Evolutionary conservation across 2,329 filamentous ascomycete genomes (phyloP).

Genomic region (Pseudocercospora pini-densiflorae): DNA sequence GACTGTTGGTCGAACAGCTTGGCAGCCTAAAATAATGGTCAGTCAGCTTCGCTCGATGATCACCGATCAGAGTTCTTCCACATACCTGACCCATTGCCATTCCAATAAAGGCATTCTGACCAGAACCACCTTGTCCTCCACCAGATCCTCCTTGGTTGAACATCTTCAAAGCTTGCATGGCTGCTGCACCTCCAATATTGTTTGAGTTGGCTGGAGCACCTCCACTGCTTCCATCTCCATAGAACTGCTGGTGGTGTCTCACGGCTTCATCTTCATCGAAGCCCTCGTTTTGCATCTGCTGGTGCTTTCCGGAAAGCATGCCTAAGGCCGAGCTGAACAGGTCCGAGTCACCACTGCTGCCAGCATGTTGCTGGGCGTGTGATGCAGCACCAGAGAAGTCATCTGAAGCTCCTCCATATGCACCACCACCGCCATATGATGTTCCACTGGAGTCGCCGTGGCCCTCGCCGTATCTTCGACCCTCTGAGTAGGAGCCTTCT

Average conservation of each 20-base stretch:
- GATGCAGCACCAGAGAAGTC: slow-evolving; percentile 60
- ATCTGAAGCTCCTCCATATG: slow-evolving; percentile 47
- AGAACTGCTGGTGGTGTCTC: slow-evolving; percentile 75
- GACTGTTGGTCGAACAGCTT: slow-evolving; percentile 71
- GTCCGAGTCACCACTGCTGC: slow-evolving; percentile 52
- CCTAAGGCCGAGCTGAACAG: slow-evolving; percentile 63
- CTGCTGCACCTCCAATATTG: slow-evolving; percentile 69
- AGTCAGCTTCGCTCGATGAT: not conserved
- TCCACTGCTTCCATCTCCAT: slow-evolving; percentile 58
- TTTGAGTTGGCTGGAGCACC: slow-evolving; percentile 49
- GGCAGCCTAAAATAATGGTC: slow-evolving; percentile 67
- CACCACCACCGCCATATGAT: slow-evolving; percentile 46
- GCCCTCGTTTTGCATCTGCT: slow-evolving; percentile 54
- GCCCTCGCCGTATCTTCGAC: slow-evolving; percentile 34
- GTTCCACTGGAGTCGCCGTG: slow-evolving; percentile 47
- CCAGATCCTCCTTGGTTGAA: slow-evolving; percentile 56
- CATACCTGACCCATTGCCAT: slow-evolving; percentile 20
- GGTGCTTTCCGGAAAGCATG: slow-evolving; percentile 60
- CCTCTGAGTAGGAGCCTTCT: slow-evolving; percentile 37
- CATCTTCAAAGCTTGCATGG: slow-evolving; percentile 80
- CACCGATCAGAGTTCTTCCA: not conserved
- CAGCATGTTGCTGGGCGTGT: slow-evolving; percentile 61
- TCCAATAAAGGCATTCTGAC: slow-evolving; percentile 80
- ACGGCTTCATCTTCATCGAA: slow-evolving; percentile 71
- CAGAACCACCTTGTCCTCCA: slow-evolving; percentile 45